Percentiles rank a stretch among this genome's conserved stretches.
Conservation (phyloP, 2,329 filamentous ascomycete genomes). For the Apiospora marii region DNA sequence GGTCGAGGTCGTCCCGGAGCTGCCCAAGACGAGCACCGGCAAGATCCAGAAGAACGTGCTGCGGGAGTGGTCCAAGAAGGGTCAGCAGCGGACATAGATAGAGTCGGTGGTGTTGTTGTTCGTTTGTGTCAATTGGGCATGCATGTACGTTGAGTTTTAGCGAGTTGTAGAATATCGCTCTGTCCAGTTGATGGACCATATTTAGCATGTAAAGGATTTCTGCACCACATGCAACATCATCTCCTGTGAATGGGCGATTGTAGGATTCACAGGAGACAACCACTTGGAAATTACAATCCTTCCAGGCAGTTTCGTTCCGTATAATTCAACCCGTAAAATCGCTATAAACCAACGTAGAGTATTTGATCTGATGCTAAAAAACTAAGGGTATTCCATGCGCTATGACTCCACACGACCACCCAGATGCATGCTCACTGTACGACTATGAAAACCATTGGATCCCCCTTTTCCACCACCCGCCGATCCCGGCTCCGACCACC, state of each 20-base stretch:
- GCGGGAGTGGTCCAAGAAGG: constrained; percentile 69
- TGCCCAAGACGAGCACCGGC: constrained; percentile 96
- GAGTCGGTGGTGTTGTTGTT: neutral
- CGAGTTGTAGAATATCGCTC: neutral
- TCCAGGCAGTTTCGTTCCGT: neutral
- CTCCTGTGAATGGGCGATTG: no score
- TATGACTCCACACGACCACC: constrained; percentile 21
- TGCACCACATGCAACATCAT: no score
- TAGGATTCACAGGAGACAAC: no score
- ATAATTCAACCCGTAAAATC: neutral
- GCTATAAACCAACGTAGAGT: constrained; percentile 6
- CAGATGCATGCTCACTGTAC: constrained; percentile 18
- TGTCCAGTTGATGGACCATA: neutral
- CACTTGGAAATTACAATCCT: no score
- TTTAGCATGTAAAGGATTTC: neutral
- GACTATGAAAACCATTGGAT: constrained; percentile 5
- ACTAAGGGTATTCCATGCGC: constrained; percentile 24
- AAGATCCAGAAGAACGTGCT: constrained; percentile 97
- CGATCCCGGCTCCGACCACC: neutral
- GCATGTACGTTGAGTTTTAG: neutral
- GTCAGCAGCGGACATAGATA: neutral
- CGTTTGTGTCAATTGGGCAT: neutral
- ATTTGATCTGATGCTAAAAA: constrained; percentile 21
- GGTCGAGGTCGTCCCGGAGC: constrained; percentile 80
- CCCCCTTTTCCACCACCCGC: neutral